Percentiles rank a stretch among this genome's conserved stretches.
These are phyloP conservation scores for Nymphaea thermarum DNA, from an alignment of 164 flowering plant species.

Conservation along the genomic window DNA sequence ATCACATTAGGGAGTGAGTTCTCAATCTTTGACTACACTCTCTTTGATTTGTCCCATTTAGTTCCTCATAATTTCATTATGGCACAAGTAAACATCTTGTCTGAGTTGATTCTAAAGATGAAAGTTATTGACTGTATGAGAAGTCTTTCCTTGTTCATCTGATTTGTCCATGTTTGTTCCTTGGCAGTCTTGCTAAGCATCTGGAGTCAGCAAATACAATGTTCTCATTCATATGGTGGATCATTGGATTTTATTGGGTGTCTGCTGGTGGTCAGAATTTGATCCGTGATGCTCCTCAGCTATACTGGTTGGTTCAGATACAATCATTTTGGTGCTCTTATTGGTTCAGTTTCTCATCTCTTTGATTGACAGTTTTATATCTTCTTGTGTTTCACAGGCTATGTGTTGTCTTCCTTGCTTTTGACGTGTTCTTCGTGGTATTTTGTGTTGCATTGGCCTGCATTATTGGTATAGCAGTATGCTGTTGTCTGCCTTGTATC, in stretches of 20 bases:
- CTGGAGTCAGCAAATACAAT: conserved; percentile 77
- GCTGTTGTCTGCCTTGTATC: conserved; percentile 85
- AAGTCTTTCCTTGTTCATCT: not conserved
- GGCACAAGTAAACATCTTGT: too few relatives aligned
- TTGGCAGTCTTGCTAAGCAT: conserved; percentile 50
- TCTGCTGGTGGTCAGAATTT: conserved; percentile 53
- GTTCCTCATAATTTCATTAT: too few relatives aligned
- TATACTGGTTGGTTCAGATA: conserved; percentile 47
- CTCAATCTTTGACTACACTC: too few relatives aligned
- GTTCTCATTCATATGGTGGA: conserved; percentile 91
- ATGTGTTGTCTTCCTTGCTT: conserved; percentile 54
- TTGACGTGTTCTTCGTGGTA: conserved; percentile 70
- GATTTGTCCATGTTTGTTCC: not conserved
- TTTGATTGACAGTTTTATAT: not conserved
- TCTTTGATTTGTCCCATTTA: too few relatives aligned
- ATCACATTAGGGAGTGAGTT: too few relatives aligned
- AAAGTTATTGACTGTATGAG: too few relatives aligned
- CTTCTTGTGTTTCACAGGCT: conserved; percentile 47
- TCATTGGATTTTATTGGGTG: conserved; percentile 82
- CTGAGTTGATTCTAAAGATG: too few relatives aligned
- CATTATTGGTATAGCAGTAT: conserved; percentile 74
- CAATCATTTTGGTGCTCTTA: not conserved
- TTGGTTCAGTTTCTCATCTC: not conserved
- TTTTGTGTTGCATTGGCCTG: conserved; percentile 72
- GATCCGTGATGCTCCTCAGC: conserved; percentile 50